Evolutionary conservation across 2,329 filamentous ascomycete species (phyloP).

Genomic region (Tolypocladium endophyticum): DNA sequence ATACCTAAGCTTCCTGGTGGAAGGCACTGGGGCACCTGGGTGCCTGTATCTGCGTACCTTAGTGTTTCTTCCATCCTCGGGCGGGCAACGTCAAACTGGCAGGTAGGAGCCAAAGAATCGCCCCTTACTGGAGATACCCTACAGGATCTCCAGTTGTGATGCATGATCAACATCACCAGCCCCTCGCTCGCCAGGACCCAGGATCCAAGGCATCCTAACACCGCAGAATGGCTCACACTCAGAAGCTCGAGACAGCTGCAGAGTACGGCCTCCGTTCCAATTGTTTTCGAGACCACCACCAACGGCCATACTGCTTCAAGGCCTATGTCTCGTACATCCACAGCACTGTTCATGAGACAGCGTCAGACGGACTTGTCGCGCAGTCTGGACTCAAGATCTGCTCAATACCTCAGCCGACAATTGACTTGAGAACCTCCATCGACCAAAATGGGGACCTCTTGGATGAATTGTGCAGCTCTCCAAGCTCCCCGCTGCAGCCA

Average conservation of each 20-base stretch:
- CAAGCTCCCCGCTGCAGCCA: neutral
- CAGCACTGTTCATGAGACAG: conserved; percentile 2
- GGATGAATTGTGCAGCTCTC: neutral
- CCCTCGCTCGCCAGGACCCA: neutral
- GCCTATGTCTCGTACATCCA: conserved; percentile 11
- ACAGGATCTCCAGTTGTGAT: neutral
- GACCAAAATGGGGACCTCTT: neutral
- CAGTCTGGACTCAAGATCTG: conserved; percentile 9
- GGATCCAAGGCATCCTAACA: neutral
- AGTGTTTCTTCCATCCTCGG: neutral
- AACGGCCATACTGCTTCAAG: conserved; percentile 15
- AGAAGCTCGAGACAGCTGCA: conserved; percentile 7
- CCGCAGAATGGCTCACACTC: neutral
- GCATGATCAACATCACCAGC: neutral
- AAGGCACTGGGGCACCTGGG: neutral
- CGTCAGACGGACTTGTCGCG: conserved; percentile 9
- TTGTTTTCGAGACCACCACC: conserved; percentile 16
- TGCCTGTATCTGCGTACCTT: no score
- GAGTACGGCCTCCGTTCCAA: conserved; percentile 14
- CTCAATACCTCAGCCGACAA: conserved; percentile 7
- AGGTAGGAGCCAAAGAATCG: neutral
- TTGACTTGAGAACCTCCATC: conserved; percentile 4
- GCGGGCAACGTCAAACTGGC: neutral
- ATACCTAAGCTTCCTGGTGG: no score
- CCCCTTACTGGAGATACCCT: neutral